These are phyloP conservation scores for Malus hybrid DNA, from an alignment of 331 rosid species.

Conservation along the genomic window DNA sequence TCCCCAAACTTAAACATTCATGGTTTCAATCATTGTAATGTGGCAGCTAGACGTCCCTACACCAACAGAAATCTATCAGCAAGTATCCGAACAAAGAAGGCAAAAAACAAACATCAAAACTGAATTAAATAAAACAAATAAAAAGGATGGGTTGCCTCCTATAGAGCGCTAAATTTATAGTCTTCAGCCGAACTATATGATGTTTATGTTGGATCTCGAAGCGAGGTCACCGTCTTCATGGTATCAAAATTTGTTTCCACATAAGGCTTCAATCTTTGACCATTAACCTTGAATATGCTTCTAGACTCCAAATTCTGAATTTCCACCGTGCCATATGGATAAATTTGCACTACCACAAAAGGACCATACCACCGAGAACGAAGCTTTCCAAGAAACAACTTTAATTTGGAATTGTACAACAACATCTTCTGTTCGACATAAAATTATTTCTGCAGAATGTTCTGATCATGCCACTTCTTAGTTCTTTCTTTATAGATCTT, in stretches of 20 bases:
- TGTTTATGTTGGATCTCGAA: fast-evolving
- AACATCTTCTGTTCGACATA: not conserved
- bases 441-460: not conserved
- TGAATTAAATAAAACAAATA: not conserved
- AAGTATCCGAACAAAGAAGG: not conserved
- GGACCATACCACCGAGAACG: not conserved
- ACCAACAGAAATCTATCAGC: too few relatives aligned
- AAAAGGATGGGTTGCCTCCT: not conserved
- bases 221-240: not conserved
- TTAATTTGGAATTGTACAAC: not conserved
- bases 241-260: not conserved
- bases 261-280: not conserved
- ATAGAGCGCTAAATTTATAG: not conserved
- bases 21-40: too few relatives aligned
- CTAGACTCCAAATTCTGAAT: not conserved
- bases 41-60: too few relatives aligned
- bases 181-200: not conserved
- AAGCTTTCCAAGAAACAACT: not conserved
- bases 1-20: too few relatives aligned
- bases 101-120: not conserved
- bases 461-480: not conserved
- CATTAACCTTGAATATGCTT: not conserved
- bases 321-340: not conserved
- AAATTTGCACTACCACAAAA: not conserved
- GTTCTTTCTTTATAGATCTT: not conserved